Evolutionary conservation across 2,329 filamentous ascomycete species (phyloP), one percentile per base, ranked within the genome.

Genomic region (Juglanconis sp.): DNA sequence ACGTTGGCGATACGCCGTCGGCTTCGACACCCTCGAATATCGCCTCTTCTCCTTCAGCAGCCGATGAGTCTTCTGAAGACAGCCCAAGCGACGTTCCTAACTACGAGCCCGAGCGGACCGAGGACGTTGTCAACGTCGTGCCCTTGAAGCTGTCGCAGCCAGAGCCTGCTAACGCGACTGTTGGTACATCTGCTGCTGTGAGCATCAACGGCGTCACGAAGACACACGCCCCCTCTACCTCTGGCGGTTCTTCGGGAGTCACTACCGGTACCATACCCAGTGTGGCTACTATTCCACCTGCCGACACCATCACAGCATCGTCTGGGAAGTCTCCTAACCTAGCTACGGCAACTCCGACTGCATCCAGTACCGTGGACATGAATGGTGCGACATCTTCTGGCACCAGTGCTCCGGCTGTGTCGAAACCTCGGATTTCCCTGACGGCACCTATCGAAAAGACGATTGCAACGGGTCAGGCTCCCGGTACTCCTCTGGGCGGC

Each of bases 1-100:
- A 66, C 1, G 72, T 70, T 48, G 68, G 69, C 10, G 72, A 72
- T 47, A 67, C 68, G 9, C 65, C 66, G 17, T 63, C 63, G 7
- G 66, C 53, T 8, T 53, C 61, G 13, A 65, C 54, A n/a, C 55
- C 54, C 1, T 61, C 60, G 11, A 64, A 64, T 13, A 44, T 60
- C 36, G 54, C 52, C 2, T 53, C 60, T 13, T 60, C 60, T 4
- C 50, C 50, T 7, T 48, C 49, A 11, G 52, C 55, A 24, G 52
- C 40, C n/a, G 55, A 59, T 6, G 56, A 56, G 9, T 40, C 31
- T 5, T 61, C 56, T 30, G 62, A 61, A 17, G 53, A 53, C 15
- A 59, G 53, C 32, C 56, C 55, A 1, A 62, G 55, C 38, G 56
- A 62, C n/a, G 44, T 57, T 38, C 56, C 62, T 48, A 44, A 52